Evolutionary conservation across 2,329 filamentous ascomycete genomes (phyloP).

Genomic region (Pseudogymnoascus sp.): DNA sequence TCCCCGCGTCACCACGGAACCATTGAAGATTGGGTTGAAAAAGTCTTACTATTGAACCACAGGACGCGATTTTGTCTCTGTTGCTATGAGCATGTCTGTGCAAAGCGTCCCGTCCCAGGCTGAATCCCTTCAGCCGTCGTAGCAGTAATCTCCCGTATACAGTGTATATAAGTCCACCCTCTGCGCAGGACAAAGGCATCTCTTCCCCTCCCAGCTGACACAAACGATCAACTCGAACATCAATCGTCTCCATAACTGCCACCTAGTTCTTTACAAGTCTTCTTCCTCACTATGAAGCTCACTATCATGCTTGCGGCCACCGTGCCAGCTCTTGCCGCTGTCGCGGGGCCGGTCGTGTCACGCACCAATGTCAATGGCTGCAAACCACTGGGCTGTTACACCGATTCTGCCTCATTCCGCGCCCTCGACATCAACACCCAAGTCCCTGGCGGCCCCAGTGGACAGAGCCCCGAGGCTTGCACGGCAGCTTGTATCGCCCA

Average conservation of each 20-base stretch:
- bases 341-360: background rate
- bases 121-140: background rate
- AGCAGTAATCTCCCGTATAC: background rate
- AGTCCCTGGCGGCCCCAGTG: background rate
- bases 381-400: slow-evolving; percentile 13
- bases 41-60: background rate
- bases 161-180: background rate
- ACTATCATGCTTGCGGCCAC: background rate
- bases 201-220: background rate
- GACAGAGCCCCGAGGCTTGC: background rate
- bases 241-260: background rate
- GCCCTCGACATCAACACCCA: slow-evolving; percentile 19
- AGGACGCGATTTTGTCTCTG: background rate
- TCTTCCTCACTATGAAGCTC: background rate
- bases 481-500: background rate
- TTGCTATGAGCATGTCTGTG: background rate
- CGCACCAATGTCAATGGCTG: slow-evolving; percentile 6
- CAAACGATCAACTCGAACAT: background rate
- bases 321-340: background rate
- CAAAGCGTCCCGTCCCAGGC: background rate
- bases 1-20: background rate
- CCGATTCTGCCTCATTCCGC: slow-evolving; percentile 5
- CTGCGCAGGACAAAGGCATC: background rate
- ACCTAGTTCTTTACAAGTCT: background rate
- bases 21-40: background rate